These are phyloP conservation scores for Penicillium taxi DNA, from an alignment of 495 filamentous ascomycete species.

Conservation along the genomic window DNA sequence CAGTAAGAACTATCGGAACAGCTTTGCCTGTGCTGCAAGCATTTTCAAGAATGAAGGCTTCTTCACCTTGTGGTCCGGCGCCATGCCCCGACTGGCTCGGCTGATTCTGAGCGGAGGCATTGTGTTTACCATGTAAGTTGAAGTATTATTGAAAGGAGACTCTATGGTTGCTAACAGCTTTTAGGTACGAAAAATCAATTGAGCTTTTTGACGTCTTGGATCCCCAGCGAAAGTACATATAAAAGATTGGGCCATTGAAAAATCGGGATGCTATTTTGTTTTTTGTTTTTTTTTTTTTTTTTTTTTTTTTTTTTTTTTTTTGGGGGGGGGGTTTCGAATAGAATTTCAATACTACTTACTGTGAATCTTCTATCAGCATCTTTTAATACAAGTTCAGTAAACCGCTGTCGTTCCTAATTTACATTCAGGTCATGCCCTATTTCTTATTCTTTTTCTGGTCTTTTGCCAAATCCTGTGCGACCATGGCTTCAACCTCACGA, in stretches of 20 bases:
- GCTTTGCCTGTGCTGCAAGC: slow-evolving; percentile 69
- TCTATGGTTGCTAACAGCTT: slow-evolving; percentile 1
- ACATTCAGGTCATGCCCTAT: background rate
- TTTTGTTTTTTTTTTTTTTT: too few relatives aligned
- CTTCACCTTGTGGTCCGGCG: slow-evolving; percentile 89
- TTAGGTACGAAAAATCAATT: slow-evolving; percentile 92
- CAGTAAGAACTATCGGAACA: slow-evolving; percentile 74
- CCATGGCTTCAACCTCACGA: slow-evolving; percentile 63
- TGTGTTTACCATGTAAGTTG: slow-evolving; percentile 83
- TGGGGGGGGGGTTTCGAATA: too few relatives aligned
- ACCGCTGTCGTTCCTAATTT: too few relatives aligned
- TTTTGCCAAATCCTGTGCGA: slow-evolving; percentile 40
- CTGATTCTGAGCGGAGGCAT: slow-evolving; percentile 89
- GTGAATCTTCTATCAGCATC: too few relatives aligned
- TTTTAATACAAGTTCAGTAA: too few relatives aligned
- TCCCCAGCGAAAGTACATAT: slow-evolving; percentile 79
- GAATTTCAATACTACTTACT: too few relatives aligned
- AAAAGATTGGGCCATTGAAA: slow-evolving; percentile 15
- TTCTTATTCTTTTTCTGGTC: slow-evolving; percentile 6
- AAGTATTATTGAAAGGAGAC: background rate
- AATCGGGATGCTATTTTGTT: too few relatives aligned
- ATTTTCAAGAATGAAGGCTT: slow-evolving; percentile 88
- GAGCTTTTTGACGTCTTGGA: slow-evolving; percentile 75
- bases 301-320: too few relatives aligned
- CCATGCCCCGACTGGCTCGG: slow-evolving; percentile 73